These are phyloP conservation scores for Yamadazyma taylorii DNA, from an alignment of 1,139 yeast genomes.

Conservation along the genomic window DNA sequence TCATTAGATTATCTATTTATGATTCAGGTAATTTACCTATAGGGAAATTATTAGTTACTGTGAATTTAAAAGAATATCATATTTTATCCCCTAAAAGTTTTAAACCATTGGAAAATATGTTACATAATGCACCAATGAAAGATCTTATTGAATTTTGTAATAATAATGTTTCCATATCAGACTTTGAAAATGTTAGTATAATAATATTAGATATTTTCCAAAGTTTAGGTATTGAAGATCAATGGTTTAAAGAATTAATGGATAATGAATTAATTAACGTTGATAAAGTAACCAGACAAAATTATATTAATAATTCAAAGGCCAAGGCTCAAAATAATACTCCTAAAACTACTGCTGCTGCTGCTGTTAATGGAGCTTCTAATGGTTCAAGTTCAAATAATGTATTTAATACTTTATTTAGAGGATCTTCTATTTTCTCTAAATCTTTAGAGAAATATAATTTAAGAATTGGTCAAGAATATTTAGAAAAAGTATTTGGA, in stretches of 20 bases:
- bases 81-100: conserved; percentile 61
- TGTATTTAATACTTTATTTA: conserved; percentile 70
- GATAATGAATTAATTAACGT: conserved; percentile 57
- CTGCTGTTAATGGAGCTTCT: conserved; percentile 5
- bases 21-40: conserved; percentile 46
- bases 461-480: conserved; percentile 75
- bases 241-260: conserved; percentile 70
- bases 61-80: conserved; percentile 55
- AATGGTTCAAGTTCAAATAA: conserved; percentile 31
- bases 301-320: conserved; percentile 25
- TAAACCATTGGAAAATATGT: conserved; percentile 59
- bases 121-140: conserved; percentile 50
- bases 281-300: conserved; percentile 47
- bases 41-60: conserved; percentile 60
- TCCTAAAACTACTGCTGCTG: background rate
- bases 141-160: conserved; percentile 50
- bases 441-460: conserved; percentile 79
- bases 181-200: conserved; percentile 53
- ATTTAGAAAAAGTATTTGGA: conserved; percentile 72
- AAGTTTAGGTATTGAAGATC: conserved; percentile 58
- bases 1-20: conserved; percentile 43
- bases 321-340: conserved; percentile 5
- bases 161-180: conserved; percentile 41
- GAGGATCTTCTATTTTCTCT: conserved; percentile 83
- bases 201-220: conserved; percentile 67